Conservation (phyloP, 2,329 filamentous ascomycete genomes). For the Aureobasidium leucospermi region DNA sequence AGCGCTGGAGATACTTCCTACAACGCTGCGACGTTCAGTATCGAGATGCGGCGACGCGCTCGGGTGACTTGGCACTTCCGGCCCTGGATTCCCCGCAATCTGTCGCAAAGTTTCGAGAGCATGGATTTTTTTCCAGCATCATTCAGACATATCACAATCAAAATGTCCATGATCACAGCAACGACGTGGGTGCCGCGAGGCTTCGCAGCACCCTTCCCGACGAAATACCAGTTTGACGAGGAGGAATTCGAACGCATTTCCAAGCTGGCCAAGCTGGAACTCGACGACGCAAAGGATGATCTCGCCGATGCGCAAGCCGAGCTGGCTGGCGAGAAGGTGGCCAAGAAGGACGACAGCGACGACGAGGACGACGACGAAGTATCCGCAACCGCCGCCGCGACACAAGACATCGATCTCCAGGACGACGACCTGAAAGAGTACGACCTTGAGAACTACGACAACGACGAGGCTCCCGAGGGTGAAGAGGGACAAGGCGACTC, state of each 20-base stretch:
- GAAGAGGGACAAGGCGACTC: conserved; percentile 49
- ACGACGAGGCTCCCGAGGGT: conserved; percentile 62
- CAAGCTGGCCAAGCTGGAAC: conserved; percentile 53
- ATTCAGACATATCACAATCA: conserved; percentile 14
- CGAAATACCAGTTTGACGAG: conserved; percentile 44
- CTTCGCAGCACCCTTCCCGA: conserved; percentile 42
- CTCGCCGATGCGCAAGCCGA: conserved; percentile 57
- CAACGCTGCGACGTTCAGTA: neutral
- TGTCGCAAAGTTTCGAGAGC: neutral
- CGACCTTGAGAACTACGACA: conserved; percentile 91
- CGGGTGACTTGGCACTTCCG: neutral
- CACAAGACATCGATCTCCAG: conserved; percentile 19
- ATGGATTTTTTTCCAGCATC: neutral
- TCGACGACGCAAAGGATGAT: conserved; percentile 88
- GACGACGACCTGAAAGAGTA: conserved; percentile 95
- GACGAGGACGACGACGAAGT: conserved; percentile 49
- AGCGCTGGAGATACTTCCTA: too few species aligned
- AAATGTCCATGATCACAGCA: conserved; percentile 50
- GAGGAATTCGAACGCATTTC: conserved; percentile 45
- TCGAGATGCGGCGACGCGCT: neutral
- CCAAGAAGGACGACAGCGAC: conserved; percentile 41
- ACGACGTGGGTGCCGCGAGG: conserved; percentile 48
- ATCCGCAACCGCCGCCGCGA: conserved; percentile 18
- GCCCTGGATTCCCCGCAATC: neutral
- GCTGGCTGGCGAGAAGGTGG: conserved; percentile 22